Evolutionary conservation across 345 rosid species (phyloP), one percentile per base, ranked within the genome.

Genomic region (Rhodamnia argentea): DNA sequence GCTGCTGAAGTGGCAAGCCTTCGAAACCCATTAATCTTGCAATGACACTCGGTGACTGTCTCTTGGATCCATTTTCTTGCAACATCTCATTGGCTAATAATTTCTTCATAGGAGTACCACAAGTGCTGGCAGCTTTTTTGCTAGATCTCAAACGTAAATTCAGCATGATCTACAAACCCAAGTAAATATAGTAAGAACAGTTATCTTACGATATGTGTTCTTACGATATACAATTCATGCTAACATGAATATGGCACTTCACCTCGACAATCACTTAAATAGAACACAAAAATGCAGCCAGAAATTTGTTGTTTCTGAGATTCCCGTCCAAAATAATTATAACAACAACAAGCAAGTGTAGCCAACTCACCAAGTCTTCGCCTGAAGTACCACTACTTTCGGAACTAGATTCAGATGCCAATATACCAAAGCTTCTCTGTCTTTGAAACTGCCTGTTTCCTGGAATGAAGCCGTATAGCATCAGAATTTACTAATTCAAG

Each of bases 1-100:
- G 88, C 86, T 88, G 94, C 86, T 86, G 92, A 89, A 94, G 88
- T 20, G 99, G 98, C 90, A 95, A 83, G 55, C 94, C 97, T 81
- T 98, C 99, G 53, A 98, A 94, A 88, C 99, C 99, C 99, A 96
- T 98, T 87, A 98, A 87, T 86, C 96, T 91, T 10, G 97, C 99
- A 88, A 98, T 95, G 85, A 95, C 94, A 86, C 96, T 91, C 9
- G 97, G 98, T 76, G 98, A 87, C 85, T 96, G 92, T 85, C 91
- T 93, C 87, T 92, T 98, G 84, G 92, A 85, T 89, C 93, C 97
- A 62, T 89, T 90, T 78, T 95, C 98, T 91, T 88, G 93, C 8
- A 94, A 91, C 99, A 96, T 95, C 92, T 95, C 98, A 89, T 94
- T 93, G 13, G 95, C 96, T 84, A 96, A 89, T 87, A 96, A 90